Percentiles rank a stretch among this genome's conserved stretches.
phyloP scores from a whole-genome alignment of 176 grass and related monocot species.

The Avena sativa region DNA sequence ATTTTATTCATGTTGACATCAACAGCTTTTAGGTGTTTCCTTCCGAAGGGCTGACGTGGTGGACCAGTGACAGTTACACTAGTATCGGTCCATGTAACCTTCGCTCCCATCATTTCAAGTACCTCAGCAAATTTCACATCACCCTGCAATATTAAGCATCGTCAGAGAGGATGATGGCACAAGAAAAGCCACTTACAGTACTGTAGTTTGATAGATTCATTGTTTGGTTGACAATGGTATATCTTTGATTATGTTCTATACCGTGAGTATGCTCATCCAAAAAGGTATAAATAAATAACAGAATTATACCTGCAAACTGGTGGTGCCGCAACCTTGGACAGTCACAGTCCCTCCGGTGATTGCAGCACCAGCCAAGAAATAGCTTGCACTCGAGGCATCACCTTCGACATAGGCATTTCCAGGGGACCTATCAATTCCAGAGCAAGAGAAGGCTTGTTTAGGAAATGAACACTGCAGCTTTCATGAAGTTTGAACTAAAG shows the following conservation, averaged over 20 bases:
- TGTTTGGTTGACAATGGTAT: neutral
- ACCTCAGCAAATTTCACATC: constrained; percentile 99
- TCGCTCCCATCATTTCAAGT: constrained; percentile 97
- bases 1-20: constrained; percentile 99
- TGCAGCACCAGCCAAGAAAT: constrained; percentile 97
- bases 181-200: neutral
- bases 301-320: constrained; percentile 83
- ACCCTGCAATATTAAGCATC: constrained; percentile 57
- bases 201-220: neutral
- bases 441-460: constrained; percentile 11
- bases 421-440: constrained; percentile 66
- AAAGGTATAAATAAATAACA: neutral
- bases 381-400: constrained; percentile 99
- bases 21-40: constrained; percentile 78
- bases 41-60: constrained; percentile 64
- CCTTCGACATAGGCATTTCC: constrained; percentile 95
- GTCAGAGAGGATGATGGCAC: neutral
- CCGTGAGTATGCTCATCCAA: neutral
- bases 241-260: neutral
- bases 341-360: constrained; percentile 97
- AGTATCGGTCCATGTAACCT: constrained; percentile 94
- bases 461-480: neutral
- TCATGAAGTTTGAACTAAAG: constrained; percentile 17
- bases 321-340: constrained; percentile 91
- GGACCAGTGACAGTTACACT: constrained; percentile 92